Conservation (phyloP, 192 early-diverging fungal species). For the Kickxella alabastrina region DNA sequence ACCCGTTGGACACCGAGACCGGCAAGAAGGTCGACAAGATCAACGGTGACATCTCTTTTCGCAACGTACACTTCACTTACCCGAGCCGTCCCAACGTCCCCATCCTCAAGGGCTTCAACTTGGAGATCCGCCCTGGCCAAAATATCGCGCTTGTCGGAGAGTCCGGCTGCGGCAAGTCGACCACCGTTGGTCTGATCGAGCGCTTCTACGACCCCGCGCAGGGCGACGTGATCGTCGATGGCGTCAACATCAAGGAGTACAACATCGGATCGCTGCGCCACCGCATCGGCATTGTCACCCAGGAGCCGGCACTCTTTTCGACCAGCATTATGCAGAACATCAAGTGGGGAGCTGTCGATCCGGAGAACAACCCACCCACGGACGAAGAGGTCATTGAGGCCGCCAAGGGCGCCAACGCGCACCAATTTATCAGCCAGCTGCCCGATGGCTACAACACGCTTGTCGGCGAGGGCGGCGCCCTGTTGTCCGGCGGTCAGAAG, state of each 20-base stretch:
- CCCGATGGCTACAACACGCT: slow-evolving; percentile 77
- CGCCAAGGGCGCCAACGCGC: slow-evolving; percentile 66
- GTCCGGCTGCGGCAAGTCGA: slow-evolving; percentile 84
- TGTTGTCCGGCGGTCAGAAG: slow-evolving; percentile 91
- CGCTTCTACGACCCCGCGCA: slow-evolving; percentile 73
- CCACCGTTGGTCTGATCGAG: slow-evolving; percentile 76
- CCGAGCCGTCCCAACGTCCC: slow-evolving; percentile 77
- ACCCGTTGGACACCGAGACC: slow-evolving; percentile 45
- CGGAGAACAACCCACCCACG: slow-evolving; percentile 54
- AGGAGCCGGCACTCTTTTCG: slow-evolving; percentile 89
- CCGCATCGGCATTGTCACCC: slow-evolving; percentile 84
- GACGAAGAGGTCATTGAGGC: slow-evolving; percentile 72
- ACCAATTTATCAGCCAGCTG: slow-evolving; percentile 67
- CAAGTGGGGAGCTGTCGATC: slow-evolving; percentile 57
- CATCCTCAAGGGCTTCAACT: slow-evolving; percentile 71
- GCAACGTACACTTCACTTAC: slow-evolving; percentile 78
- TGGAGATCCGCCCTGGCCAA: slow-evolving; percentile 72
- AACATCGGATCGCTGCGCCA: slow-evolving; percentile 78
- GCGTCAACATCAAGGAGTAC: slow-evolving; percentile 64
- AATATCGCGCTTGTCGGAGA: slow-evolving; percentile 87
- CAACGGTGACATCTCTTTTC: slow-evolving; percentile 68
- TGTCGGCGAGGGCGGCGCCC: slow-evolving; percentile 78
- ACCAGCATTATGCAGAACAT: slow-evolving; percentile 78
- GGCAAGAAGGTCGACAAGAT: slow-evolving; percentile 43
- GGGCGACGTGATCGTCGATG: slow-evolving; percentile 72